These are phyloP conservation scores for Myriosclerotinia scirpicola DNA, from an alignment of 2,329 filamentous ascomycete genomes.

Conservation along the genomic window DNA sequence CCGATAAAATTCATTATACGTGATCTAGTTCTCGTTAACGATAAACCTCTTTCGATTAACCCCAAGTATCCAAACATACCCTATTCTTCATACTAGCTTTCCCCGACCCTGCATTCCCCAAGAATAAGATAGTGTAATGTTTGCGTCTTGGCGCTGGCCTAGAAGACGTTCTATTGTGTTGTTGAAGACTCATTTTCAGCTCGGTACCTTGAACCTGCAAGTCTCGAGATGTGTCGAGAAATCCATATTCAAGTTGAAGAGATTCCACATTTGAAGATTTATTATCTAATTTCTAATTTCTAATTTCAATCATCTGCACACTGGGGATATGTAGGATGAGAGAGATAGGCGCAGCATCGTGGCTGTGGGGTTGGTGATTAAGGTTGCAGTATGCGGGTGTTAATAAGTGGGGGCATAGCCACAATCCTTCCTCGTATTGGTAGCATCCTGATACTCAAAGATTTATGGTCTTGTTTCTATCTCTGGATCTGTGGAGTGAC, in stretches of 20 bases:
- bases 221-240: neutral
- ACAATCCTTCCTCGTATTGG: slow-evolving; percentile 18
- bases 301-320: neutral
- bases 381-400: neutral
- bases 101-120: neutral
- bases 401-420: slow-evolving; percentile 14
- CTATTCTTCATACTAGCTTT: slow-evolving; percentile 11
- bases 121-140: neutral
- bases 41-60: neutral
- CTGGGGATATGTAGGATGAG: neutral
- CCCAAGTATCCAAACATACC: neutral
- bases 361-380: slow-evolving; percentile 1
- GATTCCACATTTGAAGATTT: neutral
- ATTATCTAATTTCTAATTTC: neutral
- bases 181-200: neutral
- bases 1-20: neutral
- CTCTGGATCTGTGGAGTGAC: neutral
- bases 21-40: neutral
- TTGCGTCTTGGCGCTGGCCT: neutral
- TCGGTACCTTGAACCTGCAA: neutral
- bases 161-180: neutral
- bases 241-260: neutral
- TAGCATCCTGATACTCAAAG: neutral
- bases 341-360: slow-evolving; percentile 4
- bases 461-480: neutral